Evolutionary conservation across 495 filamentous ascomycete genomes (phyloP).

Genomic region (Neurospora sp.): DNA sequence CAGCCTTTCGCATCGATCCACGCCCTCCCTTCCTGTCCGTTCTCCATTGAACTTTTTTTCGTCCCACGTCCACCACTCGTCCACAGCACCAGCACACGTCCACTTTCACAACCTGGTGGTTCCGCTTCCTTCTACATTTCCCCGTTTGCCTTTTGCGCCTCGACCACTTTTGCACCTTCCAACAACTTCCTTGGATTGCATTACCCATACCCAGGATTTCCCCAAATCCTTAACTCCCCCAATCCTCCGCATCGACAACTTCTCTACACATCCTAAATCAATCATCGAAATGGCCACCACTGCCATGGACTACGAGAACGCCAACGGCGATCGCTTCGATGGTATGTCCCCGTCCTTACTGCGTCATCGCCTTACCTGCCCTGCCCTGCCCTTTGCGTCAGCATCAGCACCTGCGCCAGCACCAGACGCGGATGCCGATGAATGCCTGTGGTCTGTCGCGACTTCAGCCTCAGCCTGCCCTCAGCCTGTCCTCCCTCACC

Average conservation of each 20-base stretch:
- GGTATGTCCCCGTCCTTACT: conserved; percentile 44
- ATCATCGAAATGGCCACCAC: conserved; percentile 40
- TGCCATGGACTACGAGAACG: conserved; percentile 76
- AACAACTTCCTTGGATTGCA: not conserved
- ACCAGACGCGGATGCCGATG: not conserved
- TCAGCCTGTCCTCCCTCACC: not conserved
- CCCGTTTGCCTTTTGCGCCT: not conserved
- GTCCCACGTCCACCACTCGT: not conserved
- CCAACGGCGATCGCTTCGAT: conserved; percentile 70
- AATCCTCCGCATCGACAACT: not conserved
- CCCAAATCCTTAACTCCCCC: not conserved
- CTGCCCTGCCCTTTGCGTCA: not conserved
- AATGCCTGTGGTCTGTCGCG: not conserved
- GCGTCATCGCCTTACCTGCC: not conserved
- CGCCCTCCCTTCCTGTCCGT: not conserved
- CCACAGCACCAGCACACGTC: not conserved
- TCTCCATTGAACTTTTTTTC: conserved; percentile 1
- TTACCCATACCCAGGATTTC: conserved; percentile 12
- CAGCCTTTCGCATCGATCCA: not conserved
- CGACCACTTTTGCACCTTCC: not conserved
- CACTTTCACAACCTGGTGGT: not conserved
- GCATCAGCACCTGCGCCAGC: not conserved
- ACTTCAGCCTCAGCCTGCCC: not conserved
- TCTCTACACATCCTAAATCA: not conserved
- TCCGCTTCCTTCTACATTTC: not conserved